Evolutionary conservation across 169 alveolate species (phyloP).

Genomic region (Eimeria falciformis): DNA sequence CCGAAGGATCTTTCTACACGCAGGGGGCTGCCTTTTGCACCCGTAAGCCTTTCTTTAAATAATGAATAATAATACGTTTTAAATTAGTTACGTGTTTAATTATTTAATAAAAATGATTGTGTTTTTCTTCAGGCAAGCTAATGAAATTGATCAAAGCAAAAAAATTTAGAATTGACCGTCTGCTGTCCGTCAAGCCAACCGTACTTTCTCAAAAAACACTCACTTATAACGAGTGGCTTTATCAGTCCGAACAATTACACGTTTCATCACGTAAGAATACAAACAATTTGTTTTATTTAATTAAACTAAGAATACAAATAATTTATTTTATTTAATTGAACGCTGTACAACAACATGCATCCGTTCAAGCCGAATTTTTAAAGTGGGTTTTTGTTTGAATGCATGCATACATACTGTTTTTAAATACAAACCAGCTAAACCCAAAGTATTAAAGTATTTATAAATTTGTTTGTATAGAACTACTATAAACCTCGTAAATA

Average conservation of each 20-base stretch:
- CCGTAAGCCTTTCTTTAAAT: no score
- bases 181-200: not conserved
- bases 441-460: not conserved
- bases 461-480: not conserved
- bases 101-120: no score
- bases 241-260: not conserved
- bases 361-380: no score
- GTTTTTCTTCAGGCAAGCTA: not conserved
- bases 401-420: not conserved
- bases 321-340: not conserved
- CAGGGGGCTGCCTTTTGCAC: not conserved
- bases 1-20: conserved; percentile 10
- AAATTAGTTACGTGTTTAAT: no score
- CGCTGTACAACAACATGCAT: no score
- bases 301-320: not conserved
- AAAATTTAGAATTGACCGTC: not conserved
- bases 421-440: not conserved
- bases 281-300: not conserved
- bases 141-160: not conserved
- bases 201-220: not conserved
- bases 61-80: not conserved
- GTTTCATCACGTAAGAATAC: not conserved
- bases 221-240: conserved; percentile 12
- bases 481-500: not conserved
- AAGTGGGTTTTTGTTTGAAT: no score